phyloP scores from a whole-genome alignment of 2,329 filamentous ascomycete genomes.

The Aspergillus aculeatinus region DNA sequence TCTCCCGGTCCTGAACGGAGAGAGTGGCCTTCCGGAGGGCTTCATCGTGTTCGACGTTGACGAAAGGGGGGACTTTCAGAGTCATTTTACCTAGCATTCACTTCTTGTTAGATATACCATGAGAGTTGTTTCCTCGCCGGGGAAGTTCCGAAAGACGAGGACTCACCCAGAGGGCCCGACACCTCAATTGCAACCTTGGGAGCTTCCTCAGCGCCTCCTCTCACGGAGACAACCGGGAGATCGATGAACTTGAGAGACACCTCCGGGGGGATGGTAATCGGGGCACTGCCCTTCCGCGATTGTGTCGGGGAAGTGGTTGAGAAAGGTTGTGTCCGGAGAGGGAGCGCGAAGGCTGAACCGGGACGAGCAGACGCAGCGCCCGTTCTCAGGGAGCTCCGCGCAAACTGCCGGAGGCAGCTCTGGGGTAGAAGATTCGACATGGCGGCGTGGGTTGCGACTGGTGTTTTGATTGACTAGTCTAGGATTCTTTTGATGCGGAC shows the following conservation, averaged over 20 bases:
- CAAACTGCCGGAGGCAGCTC: slow-evolving; percentile 59
- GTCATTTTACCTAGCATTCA: slow-evolving; percentile 64
- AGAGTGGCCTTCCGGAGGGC: slow-evolving; percentile 64
- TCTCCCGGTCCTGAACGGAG: slow-evolving; percentile 65
- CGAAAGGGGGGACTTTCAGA: slow-evolving; percentile 74
- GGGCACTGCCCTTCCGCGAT: slow-evolving; percentile 83
- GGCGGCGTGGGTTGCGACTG: slow-evolving; percentile 25
- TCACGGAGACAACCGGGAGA: slow-evolving; percentile 59
- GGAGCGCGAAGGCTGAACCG: slow-evolving; percentile 64
- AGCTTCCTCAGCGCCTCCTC: slow-evolving; percentile 61
- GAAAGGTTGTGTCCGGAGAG: slow-evolving; percentile 57
- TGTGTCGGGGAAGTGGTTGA: slow-evolving; percentile 65
- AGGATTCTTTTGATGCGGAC: slow-evolving; percentile 24
- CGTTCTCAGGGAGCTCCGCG: slow-evolving; percentile 48
- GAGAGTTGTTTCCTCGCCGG: background rate
- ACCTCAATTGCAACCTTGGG: slow-evolving; percentile 68
- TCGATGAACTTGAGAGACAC: slow-evolving; percentile 71
- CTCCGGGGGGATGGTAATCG: slow-evolving; percentile 77
- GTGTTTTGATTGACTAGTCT: slow-evolving; percentile 21
- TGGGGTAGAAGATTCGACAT: slow-evolving; percentile 68
- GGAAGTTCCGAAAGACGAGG: background rate
- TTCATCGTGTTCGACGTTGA: slow-evolving; percentile 68
- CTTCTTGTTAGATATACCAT: slow-evolving; percentile 9
- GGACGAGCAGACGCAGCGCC: slow-evolving; percentile 69
- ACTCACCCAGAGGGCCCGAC: slow-evolving; percentile 72